Base-by-base conservation (phyloP, 805 yeast species). In the Saccharomyces cerevisiae region DNA sequence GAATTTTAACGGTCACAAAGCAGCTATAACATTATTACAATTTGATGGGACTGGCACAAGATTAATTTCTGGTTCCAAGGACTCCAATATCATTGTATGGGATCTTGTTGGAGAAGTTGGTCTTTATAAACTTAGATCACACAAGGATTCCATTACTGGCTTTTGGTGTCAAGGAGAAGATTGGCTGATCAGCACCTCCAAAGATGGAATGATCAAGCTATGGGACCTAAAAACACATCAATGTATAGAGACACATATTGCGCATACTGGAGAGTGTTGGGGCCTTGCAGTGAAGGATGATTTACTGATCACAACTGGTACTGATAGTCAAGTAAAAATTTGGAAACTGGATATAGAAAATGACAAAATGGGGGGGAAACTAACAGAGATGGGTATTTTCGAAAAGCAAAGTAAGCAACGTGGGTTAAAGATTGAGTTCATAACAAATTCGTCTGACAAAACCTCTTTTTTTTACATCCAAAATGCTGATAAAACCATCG, bases 211-310 rank as follows among this genome's bases (percentile, higher is more conserved):
- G 50, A 77, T 94, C 60, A 94, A 94, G 68, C 71, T 94, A 36
- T 94, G 99, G 99, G 98, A 94, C 65, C 71, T 94, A 61, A 85
- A 84, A 63, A 74, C 94, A 3, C 89, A 87, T 67, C 96, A 89
- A 68, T 89, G 97, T 71, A 75, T 90, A 4, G 99, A 94, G 68
- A 91, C 98, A 1, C 97, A 91, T 67, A 83, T 90, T 57, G 96
- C 97, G 0, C 96, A 89, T 67, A 78, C 87, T 24, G 91, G 92
- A 55, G 98, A 94, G 70, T 89, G 97, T 73, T 94, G 98, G 98
- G 75, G 87, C 2, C 69, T 90, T 63, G 87, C 81, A 3, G 67
- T 82, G 21, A 73, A 75, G 47, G 67, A 69, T 9, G 68, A 73
- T 31, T 58, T 84, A 52, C 72, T 80, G 29, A 70, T 90, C 22